These are phyloP conservation scores for Raphidocelis subcapitata DNA, from an alignment of 139 green algal genomes.

Conservation along the genomic window DNA sequence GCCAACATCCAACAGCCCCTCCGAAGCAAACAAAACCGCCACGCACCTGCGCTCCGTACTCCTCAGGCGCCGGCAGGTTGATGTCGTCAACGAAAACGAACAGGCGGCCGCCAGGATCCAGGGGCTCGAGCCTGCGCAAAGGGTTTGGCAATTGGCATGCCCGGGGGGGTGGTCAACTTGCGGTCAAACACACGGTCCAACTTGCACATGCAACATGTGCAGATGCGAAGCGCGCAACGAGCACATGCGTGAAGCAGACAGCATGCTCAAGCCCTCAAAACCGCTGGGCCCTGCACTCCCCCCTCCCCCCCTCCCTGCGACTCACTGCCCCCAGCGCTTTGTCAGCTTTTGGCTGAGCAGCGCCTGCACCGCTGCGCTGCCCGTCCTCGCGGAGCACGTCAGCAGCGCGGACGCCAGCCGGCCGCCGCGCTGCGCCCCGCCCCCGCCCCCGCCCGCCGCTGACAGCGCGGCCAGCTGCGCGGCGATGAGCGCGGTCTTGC, in stretches of 20 bases:
- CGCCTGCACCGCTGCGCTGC: slow-evolving; percentile 22
- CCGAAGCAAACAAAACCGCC: no score
- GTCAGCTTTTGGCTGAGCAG: slow-evolving; percentile 10
- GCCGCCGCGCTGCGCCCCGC: background rate
- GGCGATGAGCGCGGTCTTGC: slow-evolving; percentile 70
- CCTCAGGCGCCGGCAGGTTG: slow-evolving; percentile 78
- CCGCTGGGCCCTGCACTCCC: no score
- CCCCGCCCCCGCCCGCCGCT: slow-evolving; percentile 15
- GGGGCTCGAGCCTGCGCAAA: slow-evolving; percentile 46
- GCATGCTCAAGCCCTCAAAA: no score
- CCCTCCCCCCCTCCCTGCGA: background rate
- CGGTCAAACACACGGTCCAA: no score
- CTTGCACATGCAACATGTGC: no score
- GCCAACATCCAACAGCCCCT: no score
- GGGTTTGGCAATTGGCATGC: no score
- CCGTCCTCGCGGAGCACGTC: slow-evolving; percentile 75
- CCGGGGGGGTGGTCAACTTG: no score
- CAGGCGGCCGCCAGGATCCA: slow-evolving; percentile 55
- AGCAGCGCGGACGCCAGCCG: slow-evolving; percentile 26
- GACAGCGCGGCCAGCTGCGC: slow-evolving; percentile 35
- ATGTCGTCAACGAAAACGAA: slow-evolving; percentile 89
- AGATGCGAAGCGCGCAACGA: no score
- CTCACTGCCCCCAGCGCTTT: slow-evolving; percentile 13
- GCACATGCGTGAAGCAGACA: no score
- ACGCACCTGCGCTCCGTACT: slow-evolving; percentile 52